Conservation (phyloP, 345 rosid genomes). For the Fremontodendron californicum region DNA sequence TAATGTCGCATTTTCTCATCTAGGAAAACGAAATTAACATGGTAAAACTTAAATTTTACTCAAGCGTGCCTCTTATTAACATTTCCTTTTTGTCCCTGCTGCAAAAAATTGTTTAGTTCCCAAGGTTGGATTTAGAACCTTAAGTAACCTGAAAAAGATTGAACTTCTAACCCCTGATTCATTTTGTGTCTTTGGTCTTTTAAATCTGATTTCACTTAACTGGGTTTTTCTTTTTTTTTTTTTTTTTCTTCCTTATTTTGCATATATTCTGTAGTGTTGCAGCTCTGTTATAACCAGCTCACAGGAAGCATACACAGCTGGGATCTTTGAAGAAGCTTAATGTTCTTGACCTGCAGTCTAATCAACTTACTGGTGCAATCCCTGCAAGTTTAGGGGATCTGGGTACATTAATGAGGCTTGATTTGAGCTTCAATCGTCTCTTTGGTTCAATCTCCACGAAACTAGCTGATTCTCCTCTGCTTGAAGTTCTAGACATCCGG, state of each 20-base stretch:
- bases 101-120: neutral
- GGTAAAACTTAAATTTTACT: neutral
- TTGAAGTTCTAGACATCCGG: constrained; percentile 69
- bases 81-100: neutral
- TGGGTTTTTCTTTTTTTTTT: no score
- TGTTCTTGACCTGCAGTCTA: no score
- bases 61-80: neutral
- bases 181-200: neutral
- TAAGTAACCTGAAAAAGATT: neutral
- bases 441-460: constrained; percentile 77
- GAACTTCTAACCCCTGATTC: neutral
- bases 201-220: neutral
- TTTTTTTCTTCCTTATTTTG: neutral
- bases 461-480: constrained; percentile 60
- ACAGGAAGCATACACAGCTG: no score
- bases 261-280: constrained; percentile 57
- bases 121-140: neutral
- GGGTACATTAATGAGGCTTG: constrained; percentile 42
- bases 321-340: no score
- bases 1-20: neutral
- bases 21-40: neutral
- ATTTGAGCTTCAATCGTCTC: no score
- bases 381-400: constrained; percentile 85
- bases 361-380: no score
- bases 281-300: constrained; percentile 80